A percentile compares a stretch with the other conserved stretches of the same genome.
These are phyloP conservation scores for Epichloe gansuensis DNA, from an alignment of 2,329 filamentous ascomycete genomes.

Conservation along the genomic window DNA sequence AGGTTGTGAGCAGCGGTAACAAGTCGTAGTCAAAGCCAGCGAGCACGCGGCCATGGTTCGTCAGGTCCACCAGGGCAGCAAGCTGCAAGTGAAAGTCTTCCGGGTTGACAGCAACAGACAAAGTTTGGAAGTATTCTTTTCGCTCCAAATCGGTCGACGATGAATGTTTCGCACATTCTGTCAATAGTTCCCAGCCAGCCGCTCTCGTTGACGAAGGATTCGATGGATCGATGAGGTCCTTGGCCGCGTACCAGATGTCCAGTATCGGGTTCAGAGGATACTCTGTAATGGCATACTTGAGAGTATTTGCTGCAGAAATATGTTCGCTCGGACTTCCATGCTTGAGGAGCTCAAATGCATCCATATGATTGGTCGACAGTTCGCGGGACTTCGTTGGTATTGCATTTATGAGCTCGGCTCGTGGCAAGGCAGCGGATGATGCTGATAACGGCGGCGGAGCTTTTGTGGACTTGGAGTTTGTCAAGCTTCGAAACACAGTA, in stretches of 20 bases:
- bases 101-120: constrained; percentile 40
- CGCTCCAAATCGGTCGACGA: constrained; percentile 54
- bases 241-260: constrained; percentile 53
- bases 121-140: constrained; percentile 50
- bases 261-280: constrained; percentile 46
- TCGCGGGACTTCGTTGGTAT: constrained; percentile 26
- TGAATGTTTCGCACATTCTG: constrained; percentile 50
- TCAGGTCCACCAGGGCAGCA: constrained; percentile 48
- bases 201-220: constrained; percentile 41
- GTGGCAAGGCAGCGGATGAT: constrained; percentile 24
- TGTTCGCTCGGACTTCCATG: constrained; percentile 39
- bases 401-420: constrained; percentile 33
- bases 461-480: constrained; percentile 41
- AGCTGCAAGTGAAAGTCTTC: constrained; percentile 57
- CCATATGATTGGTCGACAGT: constrained; percentile 39
- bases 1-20: constrained; percentile 46
- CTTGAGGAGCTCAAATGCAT: constrained; percentile 41
- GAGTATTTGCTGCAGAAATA: constrained; percentile 42
- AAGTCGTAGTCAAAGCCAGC: constrained; percentile 56
- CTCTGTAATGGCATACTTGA: constrained; percentile 43
- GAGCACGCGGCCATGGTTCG: constrained; percentile 46
- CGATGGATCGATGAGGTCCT: constrained; percentile 47
- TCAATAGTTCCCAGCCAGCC: constrained; percentile 53
- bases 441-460: constrained; percentile 31
- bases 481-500: constrained; percentile 50